Base-by-base conservation (phyloP, 2,329 filamentous ascomycete species). In the Coleophoma crateriformis region DNA sequence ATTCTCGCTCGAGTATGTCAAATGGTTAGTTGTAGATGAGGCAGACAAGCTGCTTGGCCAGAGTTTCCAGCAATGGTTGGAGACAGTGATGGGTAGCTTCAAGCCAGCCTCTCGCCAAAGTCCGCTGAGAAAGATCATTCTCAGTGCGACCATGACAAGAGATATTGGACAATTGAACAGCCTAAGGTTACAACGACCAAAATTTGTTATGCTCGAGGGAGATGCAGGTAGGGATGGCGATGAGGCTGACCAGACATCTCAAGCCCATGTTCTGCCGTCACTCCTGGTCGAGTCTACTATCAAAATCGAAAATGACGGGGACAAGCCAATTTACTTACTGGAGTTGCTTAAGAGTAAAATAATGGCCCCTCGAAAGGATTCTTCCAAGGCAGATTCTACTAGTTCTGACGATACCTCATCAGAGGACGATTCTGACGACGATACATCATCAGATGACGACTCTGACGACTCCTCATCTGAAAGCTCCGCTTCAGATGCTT, bases 21-120 rank as follows among this genome's bases (percentile, higher is more conserved):
- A 88, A 53, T 97, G 91, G 90, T 75, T 97, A 0, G 81, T 96
- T 3, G 87, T 96, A 42, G 92, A 97, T 61, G 92, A 97, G 69
- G 94, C 92, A 11, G 92, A 97, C 67, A 90, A 94, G 63, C 73
- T 97, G 12, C 78, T 97, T 6, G 87, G 91, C 40, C 89, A 97
- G 66, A 91, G 87, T 61, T 96, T 94, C 67, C 91, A 96, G 64
- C 87, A 92, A 61, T 96, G 91, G 91, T 74, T 95, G 3, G 81
- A 84, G 38, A 71, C 85, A 0, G 80, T 94, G 7, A 84, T 89
- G 62, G 79, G 84, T 14, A 71, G 73, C 41, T 73, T 88, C 53
- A 74, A 14, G 44, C 33, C 49, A 12, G 17, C 58, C 4, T 39
- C 52, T 12, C n/a, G 27, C 3, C 39, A 54, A 32, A 48, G 50